Conservation (phyloP, 768 basidiomycete genomes). For the Pisolithus sp. region DNA sequence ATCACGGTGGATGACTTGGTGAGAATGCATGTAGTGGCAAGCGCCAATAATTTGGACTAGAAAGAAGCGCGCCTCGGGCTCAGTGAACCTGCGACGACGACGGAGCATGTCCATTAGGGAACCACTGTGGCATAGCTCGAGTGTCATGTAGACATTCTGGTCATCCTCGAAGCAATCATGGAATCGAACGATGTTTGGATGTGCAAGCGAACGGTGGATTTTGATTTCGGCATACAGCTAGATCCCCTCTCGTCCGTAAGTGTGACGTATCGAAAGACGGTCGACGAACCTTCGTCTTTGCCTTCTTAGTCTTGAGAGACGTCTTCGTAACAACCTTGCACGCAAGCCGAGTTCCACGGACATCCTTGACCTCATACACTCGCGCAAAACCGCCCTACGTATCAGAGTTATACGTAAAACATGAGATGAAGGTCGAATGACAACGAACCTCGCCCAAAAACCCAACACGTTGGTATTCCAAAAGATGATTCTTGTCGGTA, state of each 20-base stretch:
- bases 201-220: slow-evolving; percentile 84
- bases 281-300: slow-evolving; percentile 80
- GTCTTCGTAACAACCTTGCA: slow-evolving; percentile 95
- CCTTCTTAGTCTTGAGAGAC: slow-evolving; percentile 91
- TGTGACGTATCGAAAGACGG: background rate
- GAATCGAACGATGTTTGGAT: slow-evolving; percentile 91
- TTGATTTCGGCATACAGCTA: slow-evolving; percentile 99
- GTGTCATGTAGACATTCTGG: slow-evolving; percentile 94
- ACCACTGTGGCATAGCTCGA: slow-evolving; percentile 88
- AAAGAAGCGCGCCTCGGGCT: slow-evolving; percentile 89
- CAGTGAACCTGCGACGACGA: slow-evolving; percentile 78
- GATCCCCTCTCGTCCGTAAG: background rate
- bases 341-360: slow-evolving; percentile 57
- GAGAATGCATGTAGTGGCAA: slow-evolving; percentile 94
- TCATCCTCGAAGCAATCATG: slow-evolving; percentile 93
- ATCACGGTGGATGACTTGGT: slow-evolving; percentile 96
- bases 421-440: background rate
- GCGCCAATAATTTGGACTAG: slow-evolving; percentile 93
- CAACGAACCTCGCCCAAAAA: slow-evolving; percentile 78
- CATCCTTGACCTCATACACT: slow-evolving; percentile 90
- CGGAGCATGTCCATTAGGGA: slow-evolving; percentile 89
- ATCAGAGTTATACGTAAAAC: background rate
- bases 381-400: slow-evolving; percentile 86
- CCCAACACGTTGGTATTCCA: slow-evolving; percentile 65
- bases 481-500: slow-evolving; percentile 48